Evolutionary conservation across 257 asterid species (phyloP).

Genomic region (Nyctanthes arbortristis): DNA sequence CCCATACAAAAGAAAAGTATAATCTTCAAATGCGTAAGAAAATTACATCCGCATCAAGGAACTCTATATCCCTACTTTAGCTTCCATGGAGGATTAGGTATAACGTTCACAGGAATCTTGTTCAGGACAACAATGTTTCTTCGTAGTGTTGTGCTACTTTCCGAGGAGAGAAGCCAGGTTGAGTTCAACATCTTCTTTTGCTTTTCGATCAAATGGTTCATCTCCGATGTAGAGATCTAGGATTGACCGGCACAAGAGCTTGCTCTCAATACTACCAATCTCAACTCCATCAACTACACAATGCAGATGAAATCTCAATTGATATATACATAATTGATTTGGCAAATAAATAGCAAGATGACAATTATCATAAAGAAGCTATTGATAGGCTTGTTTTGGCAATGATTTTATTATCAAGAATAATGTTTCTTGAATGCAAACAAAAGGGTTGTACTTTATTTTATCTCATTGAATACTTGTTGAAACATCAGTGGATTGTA

Average conservation of each 20-base stretch:
- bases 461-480: no score
- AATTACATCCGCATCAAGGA: not conserved
- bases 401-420: not conserved
- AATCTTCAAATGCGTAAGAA: not conserved
- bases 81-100: not conserved
- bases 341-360: not conserved
- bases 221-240: conserved; percentile 85
- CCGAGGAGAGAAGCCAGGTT: conserved; percentile 67
- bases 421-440: not conserved
- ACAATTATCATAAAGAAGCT: not conserved
- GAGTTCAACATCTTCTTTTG: conserved; percentile 69
- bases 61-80: not conserved
- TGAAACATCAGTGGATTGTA: no score
- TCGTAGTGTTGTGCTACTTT: conserved; percentile 23
- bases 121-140: not conserved
- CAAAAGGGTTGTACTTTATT: no score
- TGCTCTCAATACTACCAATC: conserved; percentile 85
- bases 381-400: not conserved
- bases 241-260: conserved; percentile 66
- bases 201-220: conserved; percentile 83
- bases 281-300: conserved; percentile 82
- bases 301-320: conserved; percentile 9
- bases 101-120: not conserved
- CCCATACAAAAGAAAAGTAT: not conserved
- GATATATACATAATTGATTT: not conserved